Evolutionary conservation across 169 alveolate genomes (phyloP), one percentile per base, ranked within the genome.

Genomic region (Cryptosporidium andersoni): DNA sequence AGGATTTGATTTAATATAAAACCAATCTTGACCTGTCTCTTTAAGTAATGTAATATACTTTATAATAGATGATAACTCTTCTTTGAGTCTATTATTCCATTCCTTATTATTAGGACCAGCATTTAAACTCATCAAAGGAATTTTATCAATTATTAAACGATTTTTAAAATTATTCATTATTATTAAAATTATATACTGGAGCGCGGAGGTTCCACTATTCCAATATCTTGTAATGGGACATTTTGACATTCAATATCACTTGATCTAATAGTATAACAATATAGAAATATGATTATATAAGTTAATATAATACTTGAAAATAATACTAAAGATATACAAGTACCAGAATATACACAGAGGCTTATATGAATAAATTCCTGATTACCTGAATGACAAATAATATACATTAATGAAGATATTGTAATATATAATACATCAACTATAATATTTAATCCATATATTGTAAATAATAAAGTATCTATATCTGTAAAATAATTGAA

Each of bases 1-100:
- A 64, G 92, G 94, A 89, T 95, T 92, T 37, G 98, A 93, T 81
- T 96, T 98, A 11, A 97, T 89, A 51, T 88, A 89, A 63, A 97
- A 95, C 99, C 99, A 97, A 81, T 97, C 99, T 64, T 94, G 94
- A 90, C 96, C 98, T 64, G 94, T 95, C 60, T 92, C 92, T 88
- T 96, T 95, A 81, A 93, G 92, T 34, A 91, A 81, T 74, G 95
- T 91, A 53, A 95, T 94, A 81, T 95, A 96, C 63, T 91, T 91
- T 52, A 97, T 96, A 48, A 97, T 91, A 1, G 98, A 96, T 3
- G 89, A 81, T 80, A 93, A 94, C 88, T 97, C 99, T 89, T 97
- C 98, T 82, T 97, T 95, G 53, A 96, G 91, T 58, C 97, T 65
- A 55, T 95, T 92, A 8, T 81, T 74, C 96, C 96, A 93, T 48